Base-by-base conservation (phyloP, 148 eudicot genomes). In the Silene latifolia region DNA sequence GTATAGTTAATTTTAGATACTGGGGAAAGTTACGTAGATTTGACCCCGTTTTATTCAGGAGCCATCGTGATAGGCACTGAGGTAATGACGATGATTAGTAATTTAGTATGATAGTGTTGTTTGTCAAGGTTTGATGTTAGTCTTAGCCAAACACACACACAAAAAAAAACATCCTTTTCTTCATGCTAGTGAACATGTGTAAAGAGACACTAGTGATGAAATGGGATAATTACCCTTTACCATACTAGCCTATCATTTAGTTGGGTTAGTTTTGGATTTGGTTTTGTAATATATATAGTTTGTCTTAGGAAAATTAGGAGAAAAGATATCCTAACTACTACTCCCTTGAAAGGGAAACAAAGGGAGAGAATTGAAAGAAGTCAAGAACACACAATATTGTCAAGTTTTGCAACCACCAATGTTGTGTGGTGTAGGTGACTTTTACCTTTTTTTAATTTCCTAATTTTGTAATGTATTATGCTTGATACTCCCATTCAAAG, bases 321-420 rank as follows among this genome's bases (percentile, higher is more conserved):
- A 81, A 71, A 73, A 73, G 48, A 47, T 67, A 77, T 78, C 77
- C 82, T 85, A 82, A 85, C 88, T 81, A 79, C 72, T 81, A 79
- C 72, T 74, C 81, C 84, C 78, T 77, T 77, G 77, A 81, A 77
- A 81, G 74, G 80, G 80, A 77, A 83, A 82, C 62, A 72, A 77
- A 71, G 69, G 82, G 86, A 76, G 84, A 67, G 68, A 70, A 27
- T 27, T 27, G 29, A 27, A 63, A 54, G 8, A 39, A 39, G 44
- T 39, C 44, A 47, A 71, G 67, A 63, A 63, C 48, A 71, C 79
- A 72, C 56, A 68, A 60, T 39, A 77, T 76, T 67, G 63, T 72
- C 78, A 76, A 76, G 80, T 79, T 80, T 79, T 73, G 67, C 77
- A 77, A 77, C 82, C 72, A 58, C 74, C 76, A 66, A 77, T 67